phyloP scores from a whole-genome alignment of 192 early-diverging fungal genomes.

The Coemansia sp. region DNA sequence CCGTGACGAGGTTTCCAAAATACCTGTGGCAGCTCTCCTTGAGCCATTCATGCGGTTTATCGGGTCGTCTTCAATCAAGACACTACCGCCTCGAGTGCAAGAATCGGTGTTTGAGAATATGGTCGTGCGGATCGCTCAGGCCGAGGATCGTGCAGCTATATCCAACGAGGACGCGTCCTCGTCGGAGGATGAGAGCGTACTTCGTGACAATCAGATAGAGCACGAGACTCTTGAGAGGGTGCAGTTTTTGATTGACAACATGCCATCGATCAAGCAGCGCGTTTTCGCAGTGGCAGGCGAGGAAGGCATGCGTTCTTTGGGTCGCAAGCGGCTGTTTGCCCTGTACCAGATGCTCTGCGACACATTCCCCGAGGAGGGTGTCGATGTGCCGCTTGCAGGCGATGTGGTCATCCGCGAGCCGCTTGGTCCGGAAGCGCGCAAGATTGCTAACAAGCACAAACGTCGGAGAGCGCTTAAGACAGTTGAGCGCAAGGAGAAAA shows the following conservation, averaged over 20 bases:
- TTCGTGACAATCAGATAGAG: conserved; percentile 31
- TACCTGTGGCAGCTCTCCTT: conserved; percentile 39
- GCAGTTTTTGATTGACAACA: conserved; percentile 38
- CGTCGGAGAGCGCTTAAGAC: conserved; percentile 34
- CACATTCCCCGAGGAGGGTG: conserved; percentile 45
- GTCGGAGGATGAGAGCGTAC: conserved; percentile 2
- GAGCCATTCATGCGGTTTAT: conserved; percentile 50
- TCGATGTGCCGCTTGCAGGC: conserved; percentile 26
- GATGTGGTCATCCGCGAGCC: conserved; percentile 25
- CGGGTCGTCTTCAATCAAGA: conserved; percentile 29
- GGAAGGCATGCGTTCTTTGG: conserved; percentile 17
- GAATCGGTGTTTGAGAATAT: conserved; percentile 44
- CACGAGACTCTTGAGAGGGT: conserved; percentile 32
- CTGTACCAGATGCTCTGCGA: conserved; percentile 47
- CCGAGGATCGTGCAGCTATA: conserved; percentile 24
- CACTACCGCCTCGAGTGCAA: conserved; percentile 34
- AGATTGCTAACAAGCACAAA: conserved; percentile 40
- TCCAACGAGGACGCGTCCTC: background rate
- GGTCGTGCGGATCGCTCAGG: conserved; percentile 49
- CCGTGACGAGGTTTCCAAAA: conserved; percentile 10
- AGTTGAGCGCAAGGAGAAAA: conserved; percentile 28
- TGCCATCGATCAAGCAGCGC: conserved; percentile 38
- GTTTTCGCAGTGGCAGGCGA: conserved; percentile 34
- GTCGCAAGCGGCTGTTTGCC: conserved; percentile 40
- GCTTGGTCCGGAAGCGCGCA: conserved; percentile 41